phyloP scores from a whole-genome alignment of 2,329 filamentous ascomycete genomes.

The Colletotrichum tamarilloi region DNA sequence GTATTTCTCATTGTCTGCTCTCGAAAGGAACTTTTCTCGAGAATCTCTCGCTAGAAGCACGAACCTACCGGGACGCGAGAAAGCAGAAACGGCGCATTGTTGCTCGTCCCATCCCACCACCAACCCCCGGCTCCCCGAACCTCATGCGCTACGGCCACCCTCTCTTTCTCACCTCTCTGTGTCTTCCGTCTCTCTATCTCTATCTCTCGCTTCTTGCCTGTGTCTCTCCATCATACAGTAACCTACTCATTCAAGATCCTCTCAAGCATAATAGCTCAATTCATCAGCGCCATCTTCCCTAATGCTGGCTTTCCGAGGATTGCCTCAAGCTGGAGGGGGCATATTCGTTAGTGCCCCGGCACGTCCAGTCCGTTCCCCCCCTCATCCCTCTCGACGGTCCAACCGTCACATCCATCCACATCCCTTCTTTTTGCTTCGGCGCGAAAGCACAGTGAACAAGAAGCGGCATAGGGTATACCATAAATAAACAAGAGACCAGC shows the following conservation, averaged over 20 bases:
- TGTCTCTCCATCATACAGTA: neutral
- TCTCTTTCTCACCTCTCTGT: neutral
- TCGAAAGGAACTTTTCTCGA: neutral
- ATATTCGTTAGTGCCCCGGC: constrained; percentile 10
- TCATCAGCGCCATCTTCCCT: neutral
- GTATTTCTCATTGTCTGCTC: constrained; percentile 12
- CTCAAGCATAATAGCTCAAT: neutral
- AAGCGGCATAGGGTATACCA: neutral
- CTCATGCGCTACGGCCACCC: constrained; percentile 21
- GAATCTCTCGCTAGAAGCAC: neutral
- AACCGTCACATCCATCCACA: constrained; percentile 11
- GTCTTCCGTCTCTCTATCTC: neutral
- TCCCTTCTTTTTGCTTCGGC: neutral
- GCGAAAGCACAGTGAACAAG: neutral
- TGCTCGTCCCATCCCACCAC: constrained; percentile 25
- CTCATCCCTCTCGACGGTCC: neutral
- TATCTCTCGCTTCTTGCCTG: neutral
- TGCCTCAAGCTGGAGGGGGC: neutral
- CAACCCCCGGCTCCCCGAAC: constrained; percentile 9
- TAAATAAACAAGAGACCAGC: constrained; percentile 2
- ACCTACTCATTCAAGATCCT: neutral
- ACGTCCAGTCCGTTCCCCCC: constrained; percentile 29
- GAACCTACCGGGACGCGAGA: neutral
- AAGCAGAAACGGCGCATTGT: constrained; percentile 36
- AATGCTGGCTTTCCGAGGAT: neutral